Evolutionary conservation across 1,139 yeast genomes (phyloP).

Genomic region (Arxiozyma bovina): DNA sequence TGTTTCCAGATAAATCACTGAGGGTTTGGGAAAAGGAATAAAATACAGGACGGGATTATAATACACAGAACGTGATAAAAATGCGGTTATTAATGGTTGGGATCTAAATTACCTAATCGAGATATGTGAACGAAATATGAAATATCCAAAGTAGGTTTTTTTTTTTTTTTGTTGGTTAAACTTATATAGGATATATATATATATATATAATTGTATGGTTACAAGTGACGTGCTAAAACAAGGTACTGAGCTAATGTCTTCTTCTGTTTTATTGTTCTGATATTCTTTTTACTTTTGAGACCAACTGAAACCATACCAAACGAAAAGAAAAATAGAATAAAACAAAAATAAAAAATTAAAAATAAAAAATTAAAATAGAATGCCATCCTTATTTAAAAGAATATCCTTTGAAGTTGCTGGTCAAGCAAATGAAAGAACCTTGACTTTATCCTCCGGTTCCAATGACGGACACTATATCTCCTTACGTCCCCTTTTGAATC

Average conservation of each 20-base stretch:
- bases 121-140: too few species aligned
- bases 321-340: neutral
- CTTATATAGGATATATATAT: neutral
- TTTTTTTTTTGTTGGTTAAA: too few species aligned
- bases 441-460: conserved; percentile 26
- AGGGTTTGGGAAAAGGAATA: neutral
- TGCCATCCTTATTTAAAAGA: conserved; percentile 29
- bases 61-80: too few species aligned
- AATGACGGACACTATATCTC: conserved; percentile 30
- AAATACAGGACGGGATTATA: neutral
- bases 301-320: too few species aligned
- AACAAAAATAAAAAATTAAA: neutral
- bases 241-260: neutral
- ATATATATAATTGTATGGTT: neutral
- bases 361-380: conserved; percentile 4
- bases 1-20: neutral
- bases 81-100: neutral
- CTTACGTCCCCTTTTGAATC: conserved; percentile 30
- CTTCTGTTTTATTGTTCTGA: too few species aligned
- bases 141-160: too few species aligned
- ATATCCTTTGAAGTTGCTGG: conserved; percentile 25
- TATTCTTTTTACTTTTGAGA: too few species aligned
- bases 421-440: conserved; percentile 25
- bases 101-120: too few species aligned
- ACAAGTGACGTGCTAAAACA: too few species aligned